Conservation (phyloP, 2,329 filamentous ascomycete species). For the Fusarium xylarioides region DNA sequence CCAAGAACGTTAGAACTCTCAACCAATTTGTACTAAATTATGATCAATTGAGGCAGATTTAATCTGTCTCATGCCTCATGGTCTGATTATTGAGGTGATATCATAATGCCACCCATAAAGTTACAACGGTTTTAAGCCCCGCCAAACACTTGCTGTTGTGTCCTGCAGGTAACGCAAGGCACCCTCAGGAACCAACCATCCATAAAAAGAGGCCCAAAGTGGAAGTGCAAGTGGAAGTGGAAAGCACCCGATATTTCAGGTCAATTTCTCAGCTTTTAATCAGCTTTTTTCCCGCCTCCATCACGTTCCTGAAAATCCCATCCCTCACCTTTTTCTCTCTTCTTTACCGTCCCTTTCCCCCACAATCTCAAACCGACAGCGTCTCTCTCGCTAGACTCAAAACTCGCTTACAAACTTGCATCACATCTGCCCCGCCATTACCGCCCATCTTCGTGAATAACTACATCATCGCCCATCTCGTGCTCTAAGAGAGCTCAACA, state of each 20-base stretch:
- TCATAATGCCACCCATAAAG: conserved; percentile 7
- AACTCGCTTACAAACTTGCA: conserved; percentile 16
- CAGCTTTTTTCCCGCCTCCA: not conserved
- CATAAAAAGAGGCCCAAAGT: not conserved
- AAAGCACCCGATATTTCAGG: conserved; percentile 1
- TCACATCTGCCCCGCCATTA: conserved; percentile 27
- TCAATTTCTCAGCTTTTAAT: conserved; percentile 20
- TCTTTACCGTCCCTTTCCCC: not conserved
- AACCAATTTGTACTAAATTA: not conserved
- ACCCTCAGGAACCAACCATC: conserved; percentile 23
- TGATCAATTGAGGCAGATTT: not conserved
- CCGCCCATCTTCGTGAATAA: not conserved
- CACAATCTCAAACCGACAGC: not conserved
- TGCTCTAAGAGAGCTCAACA: conserved; percentile 3
- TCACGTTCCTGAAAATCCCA: conserved; percentile 5
- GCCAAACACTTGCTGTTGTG: conserved; percentile 4
- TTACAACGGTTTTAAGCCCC: conserved; percentile 14
- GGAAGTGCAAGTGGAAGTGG: not conserved
- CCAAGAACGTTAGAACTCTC: fast-evolving
- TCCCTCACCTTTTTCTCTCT: not conserved
- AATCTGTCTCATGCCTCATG: conserved; percentile 5
- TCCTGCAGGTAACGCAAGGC: conserved; percentile 3
- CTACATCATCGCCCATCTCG: conserved; percentile 24
- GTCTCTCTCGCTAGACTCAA: not conserved
- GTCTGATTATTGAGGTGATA: conserved; percentile 23